These are phyloP conservation scores for Cotoneaster glaucophyllus DNA, from an alignment of 306 rosid genomes.

Conservation along the genomic window DNA sequence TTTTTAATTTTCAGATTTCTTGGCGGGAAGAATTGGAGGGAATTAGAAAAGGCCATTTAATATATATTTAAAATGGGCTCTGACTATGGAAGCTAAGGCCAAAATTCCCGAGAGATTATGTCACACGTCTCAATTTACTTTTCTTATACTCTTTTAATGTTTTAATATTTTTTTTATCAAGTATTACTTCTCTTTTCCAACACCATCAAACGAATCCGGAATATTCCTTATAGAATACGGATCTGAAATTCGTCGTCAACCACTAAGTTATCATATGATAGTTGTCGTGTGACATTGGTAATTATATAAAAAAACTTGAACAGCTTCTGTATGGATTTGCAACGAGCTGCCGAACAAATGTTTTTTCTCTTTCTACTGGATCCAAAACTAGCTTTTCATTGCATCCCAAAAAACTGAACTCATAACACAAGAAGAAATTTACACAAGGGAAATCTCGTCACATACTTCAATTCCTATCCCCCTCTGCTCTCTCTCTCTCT, in stretches of 20 bases:
- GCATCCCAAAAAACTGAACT: background rate
- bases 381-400: background rate
- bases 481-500: background rate
- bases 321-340: background rate
- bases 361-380: background rate
- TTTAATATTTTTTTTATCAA: no score
- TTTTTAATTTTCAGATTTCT: background rate
- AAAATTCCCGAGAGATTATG: no score
- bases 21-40: background rate
- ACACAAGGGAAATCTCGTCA: background rate
- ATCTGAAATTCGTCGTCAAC: rapidly evolving
- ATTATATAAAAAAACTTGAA: background rate
- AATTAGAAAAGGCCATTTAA: background rate
- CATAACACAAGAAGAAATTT: background rate
- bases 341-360: background rate
- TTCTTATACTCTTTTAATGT: no score
- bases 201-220: no score
- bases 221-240: rapidly evolving
- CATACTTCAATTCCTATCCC: background rate
- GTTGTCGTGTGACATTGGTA: background rate
- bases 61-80: background rate
- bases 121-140: no score
- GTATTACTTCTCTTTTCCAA: no score
- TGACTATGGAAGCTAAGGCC: background rate
- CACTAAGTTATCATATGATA: rapidly evolving